Base-by-base conservation (phyloP, 2,329 filamentous ascomycete species). In the Aspergillus fumigatiaffinis region DNA sequence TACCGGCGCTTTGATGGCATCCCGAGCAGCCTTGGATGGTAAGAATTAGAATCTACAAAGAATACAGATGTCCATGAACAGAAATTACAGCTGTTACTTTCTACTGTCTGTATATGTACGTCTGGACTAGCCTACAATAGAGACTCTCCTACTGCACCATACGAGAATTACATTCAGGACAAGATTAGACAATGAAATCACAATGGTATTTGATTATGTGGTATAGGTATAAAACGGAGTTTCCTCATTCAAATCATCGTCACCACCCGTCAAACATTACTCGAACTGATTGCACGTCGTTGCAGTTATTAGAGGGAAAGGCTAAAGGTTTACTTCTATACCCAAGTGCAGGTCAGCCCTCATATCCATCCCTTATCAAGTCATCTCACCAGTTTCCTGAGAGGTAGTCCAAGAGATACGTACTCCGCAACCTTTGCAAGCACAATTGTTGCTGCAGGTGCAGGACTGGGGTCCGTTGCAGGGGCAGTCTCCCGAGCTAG, bases 371-470 rank as follows among this genome's bases (percentile, higher is more conserved):
- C 55, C 58, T 56, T 52, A 57, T 55, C 20, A 41, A 48, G 17
- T 2, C 4, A 35, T 41, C 47, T 29, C 60, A 59, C 58, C 54
- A 63, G 53, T 49, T 53, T 44, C 51, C 38, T 42, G n/a, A 17
- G 23, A 8, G 10, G 28, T 17, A 41, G 51, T n/a, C 6, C 29
- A 49, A 28, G 35, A n/a, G 44, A 59, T 55, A 71, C 72, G 63
- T 74, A 75, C 73, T 67, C 71, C 71, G 62, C 73, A 75, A 65
- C 67, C 66, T 66, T 72, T 70, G 67, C 73, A 75, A 62, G 63
- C 52, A 59, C 73, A 75, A 58, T 60, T 64, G 55, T 66, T 65
- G 48, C 64, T 64, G 58, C 73, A 75, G 55, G 68, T 67, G 60
- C 73, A 75, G 56, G 51, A 63, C 49, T 68, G 63, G 21, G 68